phyloP scores from a whole-genome alignment of 495 filamentous ascomycete genomes.

The Hyaloscypha finlandica region DNA sequence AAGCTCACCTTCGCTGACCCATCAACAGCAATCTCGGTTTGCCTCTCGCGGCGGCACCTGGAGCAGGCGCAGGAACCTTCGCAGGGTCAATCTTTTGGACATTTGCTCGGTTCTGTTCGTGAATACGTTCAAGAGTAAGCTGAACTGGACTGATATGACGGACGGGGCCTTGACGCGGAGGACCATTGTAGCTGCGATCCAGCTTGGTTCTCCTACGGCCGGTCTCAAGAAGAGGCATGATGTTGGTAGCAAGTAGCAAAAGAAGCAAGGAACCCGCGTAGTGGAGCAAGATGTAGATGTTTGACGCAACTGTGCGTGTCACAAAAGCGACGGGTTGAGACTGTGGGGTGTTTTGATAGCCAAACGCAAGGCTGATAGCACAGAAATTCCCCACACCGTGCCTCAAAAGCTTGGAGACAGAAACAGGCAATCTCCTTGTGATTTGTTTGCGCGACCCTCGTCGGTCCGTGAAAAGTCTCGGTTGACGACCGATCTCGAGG shows the following conservation, averaged over 20 bases:
- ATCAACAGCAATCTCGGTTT: conserved; percentile 91
- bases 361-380: background rate
- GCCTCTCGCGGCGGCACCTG: conserved; percentile 46
- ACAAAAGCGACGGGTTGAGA: conserved; percentile 7
- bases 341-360: background rate
- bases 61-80: conserved; percentile 42
- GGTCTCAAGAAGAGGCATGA: conserved; percentile 30
- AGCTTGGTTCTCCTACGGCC: conserved; percentile 28
- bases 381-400: conserved; percentile 18
- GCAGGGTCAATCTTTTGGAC: conserved; percentile 40
- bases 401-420: conserved; percentile 3
- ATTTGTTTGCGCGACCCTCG: conserved; percentile 27
- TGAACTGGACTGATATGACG: conserved; percentile 45
- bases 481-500: conserved; percentile 24
- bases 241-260: conserved; percentile 1
- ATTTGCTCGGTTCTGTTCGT: conserved; percentile 54
- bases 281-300: conserved; percentile 4
- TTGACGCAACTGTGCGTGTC: conserved; percentile 26
- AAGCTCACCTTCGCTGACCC: conserved; percentile 83
- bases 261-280: background rate
- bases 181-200: conserved; percentile 32
- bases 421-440: conserved; percentile 16
- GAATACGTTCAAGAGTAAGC: conserved; percentile 56
- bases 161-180: conserved; percentile 35
- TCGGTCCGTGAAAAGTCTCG: conserved; percentile 19